Evolutionary conservation across 441 rosid species (phyloP), one percentile per base, ranked within the genome.

Genomic region (Cnidoscolus chayamansa): DNA sequence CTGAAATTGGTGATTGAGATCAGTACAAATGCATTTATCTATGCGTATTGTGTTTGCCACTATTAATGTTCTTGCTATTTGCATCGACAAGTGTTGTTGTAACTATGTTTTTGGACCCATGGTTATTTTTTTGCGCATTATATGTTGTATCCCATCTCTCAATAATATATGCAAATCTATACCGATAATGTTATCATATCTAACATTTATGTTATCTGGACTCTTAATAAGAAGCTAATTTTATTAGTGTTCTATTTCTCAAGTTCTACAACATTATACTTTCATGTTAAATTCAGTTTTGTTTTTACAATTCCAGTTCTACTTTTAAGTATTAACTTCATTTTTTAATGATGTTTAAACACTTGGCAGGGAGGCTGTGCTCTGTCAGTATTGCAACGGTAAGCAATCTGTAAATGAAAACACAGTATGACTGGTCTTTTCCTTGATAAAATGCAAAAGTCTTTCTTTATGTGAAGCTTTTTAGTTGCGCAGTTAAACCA

Each of bases 331-430:
- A 32, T 58, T 76, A 58, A 77, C 71, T 19, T 61, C 35, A 55
- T 68, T 67, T 48, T 68, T 54, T 68, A 69, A 32, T 72, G 35
- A 35, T 25, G 9, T 60, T n/a, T 58, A 51, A 60, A 68, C 64
- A 19, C 50, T 79, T 79, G 72, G 71, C 98, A 95, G 99, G 85
- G 99, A 95, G 76, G 95, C 95, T 68, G 94, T 88, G 54, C 72
- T 87, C 87, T 95, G 99, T 85, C 88, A 85, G 72, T 73, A 71
- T 81, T 95, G 99, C 84, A 79, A 90, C 78, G 87, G 99, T 95
- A 79, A 81, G 91, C 72, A 55, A 54, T 76, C 65, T 64, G 76
- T 19, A 59, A 45, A n/a, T 64, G 31, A 37, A 35, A 50, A 16
- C 32, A 25, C 25, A 25, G 25, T 25, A 25, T 25, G 25, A 25